phyloP scores from a whole-genome alignment of 2,329 filamentous ascomycete genomes.

The Exophiala xenobiotica region DNA sequence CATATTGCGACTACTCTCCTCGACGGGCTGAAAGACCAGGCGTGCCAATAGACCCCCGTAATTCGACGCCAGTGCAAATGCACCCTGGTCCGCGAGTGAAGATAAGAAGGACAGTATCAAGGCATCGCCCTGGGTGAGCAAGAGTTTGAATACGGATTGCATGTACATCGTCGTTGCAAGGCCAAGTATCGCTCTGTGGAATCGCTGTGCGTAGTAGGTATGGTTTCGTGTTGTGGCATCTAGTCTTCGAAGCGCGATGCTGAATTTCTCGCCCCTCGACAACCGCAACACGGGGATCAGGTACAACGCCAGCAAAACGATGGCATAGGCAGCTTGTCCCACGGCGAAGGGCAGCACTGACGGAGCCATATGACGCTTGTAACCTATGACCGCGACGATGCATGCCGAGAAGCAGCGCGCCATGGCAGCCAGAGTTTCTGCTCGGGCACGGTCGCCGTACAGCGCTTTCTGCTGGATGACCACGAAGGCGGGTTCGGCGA shows the following conservation, averaged over 20 bases:
- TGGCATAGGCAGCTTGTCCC: constrained; percentile 77
- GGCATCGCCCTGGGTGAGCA: constrained; percentile 92
- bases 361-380: constrained; percentile 52
- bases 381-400: constrained; percentile 56
- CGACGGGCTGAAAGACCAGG: constrained; percentile 89
- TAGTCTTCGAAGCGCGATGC: constrained; percentile 56
- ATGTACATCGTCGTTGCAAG: constrained; percentile 80
- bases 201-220: constrained; percentile 54
- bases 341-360: constrained; percentile 86
- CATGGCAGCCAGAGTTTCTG: constrained; percentile 81
- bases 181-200: constrained; percentile 68
- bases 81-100: constrained; percentile 76
- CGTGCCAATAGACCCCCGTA: constrained; percentile 87
- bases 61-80: constrained; percentile 91
- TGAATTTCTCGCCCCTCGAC: constrained; percentile 62
- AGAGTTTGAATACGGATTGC: constrained; percentile 86
- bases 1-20: constrained; percentile 87
- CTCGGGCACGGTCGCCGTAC: constrained; percentile 75
- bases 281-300: constrained; percentile 58
- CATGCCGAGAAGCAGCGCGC: constrained; percentile 75
- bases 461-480: constrained; percentile 78
- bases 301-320: constrained; percentile 69
- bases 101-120: constrained; percentile 79
- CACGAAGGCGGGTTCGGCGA: constrained; percentile 85
- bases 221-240: constrained; percentile 26